Evolutionary conservation across 768 basidiomycete species (phyloP), one percentile per base, ranked within the genome.

Genomic region (Panellus pusillus): DNA sequence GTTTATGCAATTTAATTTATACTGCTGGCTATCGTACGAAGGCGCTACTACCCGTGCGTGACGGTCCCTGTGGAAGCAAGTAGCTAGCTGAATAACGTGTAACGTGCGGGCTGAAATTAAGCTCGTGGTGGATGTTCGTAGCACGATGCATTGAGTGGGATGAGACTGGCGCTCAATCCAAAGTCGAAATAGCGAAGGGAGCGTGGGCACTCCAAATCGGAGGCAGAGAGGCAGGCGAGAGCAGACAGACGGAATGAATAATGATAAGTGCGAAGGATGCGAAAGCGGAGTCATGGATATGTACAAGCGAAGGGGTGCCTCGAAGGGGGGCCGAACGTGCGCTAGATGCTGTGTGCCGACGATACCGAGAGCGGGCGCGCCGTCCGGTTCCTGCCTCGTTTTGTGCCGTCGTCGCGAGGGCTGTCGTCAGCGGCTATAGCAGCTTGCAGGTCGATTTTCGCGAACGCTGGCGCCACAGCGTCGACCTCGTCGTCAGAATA

Each of bases 331-430:
- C 52, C 15, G 37, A 57, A 50, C 60, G 18, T 57, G 40, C 3
- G 58, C 53, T 47, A 63, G 60, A 52, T 63, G 60, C 59, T 65
- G 65, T 49, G 48, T 60, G 61, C 68, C 57, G 57, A 65, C 41
- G 51, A 51, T 51, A 61, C 74, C 63, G 63, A 70, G 28, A 81
- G 57, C 7, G 73, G 74, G 32, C 74, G 76, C 38, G 72, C 66
- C 52, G 66, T 71, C 45, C 70, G 69, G 18, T 72, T 67, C 56
- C 79, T 70, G 17, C 76, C 75, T 49, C 78, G 59, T 27, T 74
- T 47, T 63, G 57, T 43, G 40, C 75, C 77, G 58, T 75, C 74
- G 43, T 66, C 66, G 48, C 76, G 72, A 47, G 58, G 44, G 57
- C 63, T 70, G 46, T 75, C 73, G 47, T 73, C 74, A 32, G 68